Base-by-base conservation (phyloP, 176 grass and related monocot genomes). In the Ensete ventricosum region DNA sequence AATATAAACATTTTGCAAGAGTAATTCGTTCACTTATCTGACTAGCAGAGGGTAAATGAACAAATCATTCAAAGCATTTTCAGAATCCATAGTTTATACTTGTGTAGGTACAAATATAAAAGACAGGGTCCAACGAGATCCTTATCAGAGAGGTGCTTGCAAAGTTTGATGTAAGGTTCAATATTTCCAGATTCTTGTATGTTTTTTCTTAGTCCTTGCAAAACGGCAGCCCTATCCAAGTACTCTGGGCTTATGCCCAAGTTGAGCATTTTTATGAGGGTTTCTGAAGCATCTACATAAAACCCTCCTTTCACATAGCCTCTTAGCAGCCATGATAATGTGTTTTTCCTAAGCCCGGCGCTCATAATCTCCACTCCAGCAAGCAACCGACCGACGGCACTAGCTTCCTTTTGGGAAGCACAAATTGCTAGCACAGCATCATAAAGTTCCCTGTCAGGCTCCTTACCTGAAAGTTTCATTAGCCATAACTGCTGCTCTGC, bases 261-360 rank as follows among this genome's bases (percentile, higher is more conserved):
- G 67, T 97, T 88, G 6, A 97, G 87, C 94, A 97, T 97, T 62
- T 78, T 22, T 72, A 91, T 13, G 22, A 97, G 77, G 14, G 86
- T 86, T 68, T 90, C 83, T 3, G 85, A 93, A 69, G 93, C 90
- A 77, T 97, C 88, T 72, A 88, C 43, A 86, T 88, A 85, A 72
- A 88, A 90, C 52, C 93, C 90, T 51, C 90, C 93, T 79, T 97
- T 97, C 75, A 93, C 71, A 34, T 97, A 97, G 52, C 93, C 93
- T 64, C 93, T 80, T 53, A 97, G 81, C 23, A 97, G 84, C 90
- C 90, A 93, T 87, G 93, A 97, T 64, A 97, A 73, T 3, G 90
- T 85, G 50, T 90, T 93, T 82, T 97, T 93, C 69, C 81, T 90
- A 78, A 76, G 79, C 71, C 82, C 80, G 0, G 80, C 68, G 55